A percentile compares a stretch with the other conserved stretches of the same genome.
These are phyloP conservation scores for Zizania latifolia DNA, from an alignment of 176 grass and related monocot species.

Conservation along the genomic window DNA sequence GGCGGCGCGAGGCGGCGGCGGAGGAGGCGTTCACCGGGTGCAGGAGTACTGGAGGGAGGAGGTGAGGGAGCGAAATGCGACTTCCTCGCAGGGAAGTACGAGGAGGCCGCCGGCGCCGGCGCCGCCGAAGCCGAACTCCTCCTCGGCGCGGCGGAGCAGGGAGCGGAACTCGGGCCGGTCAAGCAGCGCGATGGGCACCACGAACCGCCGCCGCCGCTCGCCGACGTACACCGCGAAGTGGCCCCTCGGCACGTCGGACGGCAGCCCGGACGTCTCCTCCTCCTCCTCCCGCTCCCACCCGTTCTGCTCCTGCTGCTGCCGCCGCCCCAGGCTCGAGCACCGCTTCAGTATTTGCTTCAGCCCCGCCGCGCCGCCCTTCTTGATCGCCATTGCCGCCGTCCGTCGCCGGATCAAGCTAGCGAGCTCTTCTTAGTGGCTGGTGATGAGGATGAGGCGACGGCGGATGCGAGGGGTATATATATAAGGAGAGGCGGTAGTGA, in stretches of 20 bases:
- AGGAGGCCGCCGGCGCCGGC: slow-evolving; percentile 60
- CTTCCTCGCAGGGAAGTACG: slow-evolving; percentile 92
- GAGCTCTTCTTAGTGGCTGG: not conserved
- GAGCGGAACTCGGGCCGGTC: slow-evolving; percentile 63
- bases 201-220: slow-evolving; percentile 58
- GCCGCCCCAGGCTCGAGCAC: slow-evolving; percentile 73
- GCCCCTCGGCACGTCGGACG: slow-evolving; percentile 72
- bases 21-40: slow-evolving; percentile 31
- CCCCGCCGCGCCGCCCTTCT: slow-evolving; percentile 42
- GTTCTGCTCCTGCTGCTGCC: slow-evolving; percentile 21
- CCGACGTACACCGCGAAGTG: slow-evolving; percentile 97
- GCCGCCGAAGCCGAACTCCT: slow-evolving; percentile 86
- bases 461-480: slow-evolving; percentile 10
- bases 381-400: slow-evolving; percentile 45
- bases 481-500: slow-evolving; percentile 1
- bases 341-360: slow-evolving; percentile 81
- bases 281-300: not conserved
- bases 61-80: slow-evolving; percentile 78
- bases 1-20: too few relatives aligned
- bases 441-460: not conserved
- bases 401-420: not conserved
- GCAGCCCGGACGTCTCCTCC: slow-evolving; percentile 31
- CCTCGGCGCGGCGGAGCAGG: slow-evolving; percentile 78
- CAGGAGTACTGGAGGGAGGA: slow-evolving; percentile 43
- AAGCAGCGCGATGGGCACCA: slow-evolving; percentile 80